These are phyloP conservation scores for Silene coronaria DNA, from an alignment of 179 eudicot genomes.

Conservation along the genomic window DNA sequence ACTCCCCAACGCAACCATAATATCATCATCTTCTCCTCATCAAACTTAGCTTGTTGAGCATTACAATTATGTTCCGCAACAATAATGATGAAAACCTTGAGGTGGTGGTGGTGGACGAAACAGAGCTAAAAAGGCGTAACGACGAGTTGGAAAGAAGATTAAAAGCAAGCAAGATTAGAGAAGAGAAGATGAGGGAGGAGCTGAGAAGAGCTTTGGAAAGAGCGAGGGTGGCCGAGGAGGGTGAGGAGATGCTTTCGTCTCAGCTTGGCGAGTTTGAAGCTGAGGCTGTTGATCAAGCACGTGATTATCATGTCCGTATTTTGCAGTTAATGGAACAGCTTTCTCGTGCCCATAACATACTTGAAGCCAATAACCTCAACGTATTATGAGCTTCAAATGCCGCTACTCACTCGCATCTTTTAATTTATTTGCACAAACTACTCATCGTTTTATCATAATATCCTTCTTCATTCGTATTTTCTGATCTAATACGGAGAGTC, in stretches of 20 bases:
- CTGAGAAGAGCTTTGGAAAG: slow-evolving; percentile 17
- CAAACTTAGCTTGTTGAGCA: no score
- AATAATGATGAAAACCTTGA: not conserved
- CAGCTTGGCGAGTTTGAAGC: slow-evolving; percentile 33
- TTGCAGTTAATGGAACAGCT: slow-evolving; percentile 26
- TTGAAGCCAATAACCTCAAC: slow-evolving; percentile 13
- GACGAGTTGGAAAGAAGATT: slow-evolving; percentile 23
- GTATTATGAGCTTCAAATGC: not conserved
- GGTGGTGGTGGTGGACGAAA: not conserved
- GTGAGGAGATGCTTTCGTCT: slow-evolving; percentile 31
- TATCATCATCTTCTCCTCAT: no score
- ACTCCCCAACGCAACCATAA: no score
- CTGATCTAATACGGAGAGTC: no score
- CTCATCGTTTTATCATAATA: no score
- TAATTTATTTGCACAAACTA: no score
- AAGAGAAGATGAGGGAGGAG: slow-evolving; percentile 22
- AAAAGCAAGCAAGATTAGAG: slow-evolving; percentile 22
- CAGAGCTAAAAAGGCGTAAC: slow-evolving; percentile 17
- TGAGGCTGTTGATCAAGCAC: slow-evolving; percentile 25
- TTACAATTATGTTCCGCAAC: not conserved
- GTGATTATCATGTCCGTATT: slow-evolving; percentile 22
- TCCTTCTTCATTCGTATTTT: no score
- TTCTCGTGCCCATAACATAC: slow-evolving; percentile 22
- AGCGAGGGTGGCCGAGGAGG: slow-evolving; percentile 27
- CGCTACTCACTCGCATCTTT: no score